Conservation (phyloP, 2,329 filamentous ascomycete genomes). For the Epichloe sibirici region DNA sequence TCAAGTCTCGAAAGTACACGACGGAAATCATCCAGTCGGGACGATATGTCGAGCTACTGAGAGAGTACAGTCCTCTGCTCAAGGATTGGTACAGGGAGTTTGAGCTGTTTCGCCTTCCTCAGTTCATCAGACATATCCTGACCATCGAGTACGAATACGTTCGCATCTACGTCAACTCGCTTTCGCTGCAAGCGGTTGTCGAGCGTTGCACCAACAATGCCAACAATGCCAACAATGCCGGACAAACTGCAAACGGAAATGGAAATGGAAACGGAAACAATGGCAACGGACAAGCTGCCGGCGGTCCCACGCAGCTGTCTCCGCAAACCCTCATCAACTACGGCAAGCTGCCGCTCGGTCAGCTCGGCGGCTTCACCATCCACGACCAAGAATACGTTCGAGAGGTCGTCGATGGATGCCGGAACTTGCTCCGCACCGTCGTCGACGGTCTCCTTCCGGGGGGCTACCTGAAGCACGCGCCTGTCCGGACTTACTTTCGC, state of each 20-base stretch:
- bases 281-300: constrained; percentile 18
- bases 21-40: constrained; percentile 80
- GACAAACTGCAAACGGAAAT: constrained; percentile 27
- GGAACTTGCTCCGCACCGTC: constrained; percentile 64
- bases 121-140: constrained; percentile 61
- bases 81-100: constrained; percentile 72
- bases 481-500: constrained; percentile 74
- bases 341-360: constrained; percentile 50
- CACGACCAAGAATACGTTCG: constrained; percentile 62
- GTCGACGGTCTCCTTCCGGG: constrained; percentile 63
- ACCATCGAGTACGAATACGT: constrained; percentile 95
- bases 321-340: constrained; percentile 54
- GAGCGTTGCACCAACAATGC: constrained; percentile 79
- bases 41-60: constrained; percentile 68
- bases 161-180: constrained; percentile 85
- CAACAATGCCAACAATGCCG: constrained; percentile 47
- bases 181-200: constrained; percentile 88
- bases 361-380: constrained; percentile 49
- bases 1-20: constrained; percentile 76
- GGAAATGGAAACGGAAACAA: constrained; percentile 18
- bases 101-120: constrained; percentile 59
- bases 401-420: constrained; percentile 65
- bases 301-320: constrained; percentile 29
- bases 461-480: constrained; percentile 72
- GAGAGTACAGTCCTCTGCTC: constrained; percentile 69